Percentiles rank a stretch among this genome's conserved stretches.
Evolutionary conservation across 2,329 filamentous ascomycete species (phyloP).

Genomic region (Diaporthe caulivora): DNA sequence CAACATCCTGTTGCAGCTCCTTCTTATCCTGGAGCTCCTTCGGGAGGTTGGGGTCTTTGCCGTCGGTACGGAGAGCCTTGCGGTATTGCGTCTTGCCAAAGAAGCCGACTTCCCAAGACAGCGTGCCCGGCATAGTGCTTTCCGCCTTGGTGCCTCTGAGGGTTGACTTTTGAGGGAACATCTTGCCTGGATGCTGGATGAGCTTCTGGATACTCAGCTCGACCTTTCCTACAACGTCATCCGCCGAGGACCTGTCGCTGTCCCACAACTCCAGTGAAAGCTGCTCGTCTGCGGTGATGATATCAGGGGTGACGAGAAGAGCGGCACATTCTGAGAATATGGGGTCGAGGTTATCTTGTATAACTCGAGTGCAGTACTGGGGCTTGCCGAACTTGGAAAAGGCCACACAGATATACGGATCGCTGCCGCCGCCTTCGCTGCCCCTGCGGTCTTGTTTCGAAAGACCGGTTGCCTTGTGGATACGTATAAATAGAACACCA

Average conservation of each 20-base stretch:
- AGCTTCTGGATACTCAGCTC: slow-evolving; percentile 95
- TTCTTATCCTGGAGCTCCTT: slow-evolving; percentile 78
- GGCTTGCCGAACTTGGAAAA: slow-evolving; percentile 98
- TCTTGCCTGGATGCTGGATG: slow-evolving; percentile 91
- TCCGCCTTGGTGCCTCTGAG: slow-evolving; percentile 86
- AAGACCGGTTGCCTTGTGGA: slow-evolving; percentile 86
- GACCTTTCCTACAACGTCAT: slow-evolving; percentile 95
- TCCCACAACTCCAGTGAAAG: slow-evolving; percentile 97
- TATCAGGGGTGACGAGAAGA: slow-evolving; percentile 86
- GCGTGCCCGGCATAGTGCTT: slow-evolving; percentile 89
- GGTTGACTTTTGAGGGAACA: slow-evolving; percentile 90
- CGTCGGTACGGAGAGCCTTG: slow-evolving; percentile 85
- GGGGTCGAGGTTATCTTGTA: slow-evolving; percentile 93
- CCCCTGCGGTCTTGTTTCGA: slow-evolving; percentile 92
- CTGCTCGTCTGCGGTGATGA: slow-evolving; percentile 94
- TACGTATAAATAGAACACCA: slow-evolving; percentile 92
- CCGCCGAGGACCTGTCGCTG: slow-evolving; percentile 89
- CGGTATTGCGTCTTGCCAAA: slow-evolving; percentile 93
- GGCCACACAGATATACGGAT: slow-evolving; percentile 93
- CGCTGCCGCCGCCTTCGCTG: slow-evolving; percentile 86
- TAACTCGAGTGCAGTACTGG: slow-evolving; percentile 97
- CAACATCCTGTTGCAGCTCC: slow-evolving; percentile 90
- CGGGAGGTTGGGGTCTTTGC: slow-evolving; percentile 83
- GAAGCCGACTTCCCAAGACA: slow-evolving; percentile 97
- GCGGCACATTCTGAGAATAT: slow-evolving; percentile 91